These are phyloP conservation scores for Boletales sp. DNA, from an alignment of 768 basidiomycete genomes.

Conservation along the genomic window DNA sequence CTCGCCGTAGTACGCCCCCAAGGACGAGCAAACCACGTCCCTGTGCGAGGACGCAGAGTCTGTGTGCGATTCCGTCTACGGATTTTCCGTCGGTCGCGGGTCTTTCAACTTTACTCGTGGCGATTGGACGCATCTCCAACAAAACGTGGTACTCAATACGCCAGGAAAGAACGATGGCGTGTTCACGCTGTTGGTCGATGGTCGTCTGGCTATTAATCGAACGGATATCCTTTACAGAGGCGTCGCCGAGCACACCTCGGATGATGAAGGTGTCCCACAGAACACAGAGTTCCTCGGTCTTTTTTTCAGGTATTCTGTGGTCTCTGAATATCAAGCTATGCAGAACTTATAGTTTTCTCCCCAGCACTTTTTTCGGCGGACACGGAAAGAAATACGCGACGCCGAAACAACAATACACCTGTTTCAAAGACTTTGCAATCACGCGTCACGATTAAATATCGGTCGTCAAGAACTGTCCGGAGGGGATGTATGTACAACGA, in stretches of 20 bases:
- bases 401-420: slow-evolving; percentile 69
- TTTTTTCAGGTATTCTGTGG: slow-evolving; percentile 67
- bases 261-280: not conserved
- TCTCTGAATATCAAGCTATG: not conserved
- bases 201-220: slow-evolving; percentile 46
- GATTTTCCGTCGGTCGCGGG: slow-evolving; percentile 72
- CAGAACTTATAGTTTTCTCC: slow-evolving; percentile 2
- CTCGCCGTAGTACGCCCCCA: slow-evolving; percentile 63
- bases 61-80: slow-evolving; percentile 63
- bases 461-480: too few species aligned
- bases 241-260: slow-evolving; percentile 11
- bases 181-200: slow-evolving; percentile 66
- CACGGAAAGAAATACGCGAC: slow-evolving; percentile 64
- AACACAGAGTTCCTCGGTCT: slow-evolving; percentile 48
- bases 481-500: too few species aligned
- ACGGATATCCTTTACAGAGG: slow-evolving; percentile 63
- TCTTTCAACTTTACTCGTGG: slow-evolving; percentile 61
- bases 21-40: slow-evolving; percentile 56
- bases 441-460: slow-evolving; percentile 18
- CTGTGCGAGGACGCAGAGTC: slow-evolving; percentile 60
- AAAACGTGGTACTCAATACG: slow-evolving; percentile 70
- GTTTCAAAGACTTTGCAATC: slow-evolving; percentile 71
- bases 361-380: slow-evolving; percentile 76
- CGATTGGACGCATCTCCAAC: slow-evolving; percentile 68
- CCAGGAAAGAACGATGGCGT: slow-evolving; percentile 66